Evolutionary conservation across 768 basidiomycete genomes (phyloP).

Genomic region (Hericium erinaceus): DNA sequence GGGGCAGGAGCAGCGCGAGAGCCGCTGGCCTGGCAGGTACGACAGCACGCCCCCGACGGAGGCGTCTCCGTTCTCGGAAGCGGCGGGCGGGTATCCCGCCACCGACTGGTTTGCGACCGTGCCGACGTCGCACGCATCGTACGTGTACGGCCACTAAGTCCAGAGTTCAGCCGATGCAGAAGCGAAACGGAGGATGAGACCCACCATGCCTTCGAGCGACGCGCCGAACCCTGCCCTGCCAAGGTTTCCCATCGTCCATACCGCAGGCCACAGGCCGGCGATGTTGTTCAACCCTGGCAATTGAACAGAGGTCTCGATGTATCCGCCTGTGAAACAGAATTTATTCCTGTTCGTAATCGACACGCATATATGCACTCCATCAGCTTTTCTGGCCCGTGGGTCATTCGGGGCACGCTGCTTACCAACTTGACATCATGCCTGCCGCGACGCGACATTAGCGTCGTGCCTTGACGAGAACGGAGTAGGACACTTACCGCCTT

Average conservation of each 20-base stretch:
- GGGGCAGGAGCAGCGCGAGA: constrained; percentile 20
- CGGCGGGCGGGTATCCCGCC: constrained; percentile 51
- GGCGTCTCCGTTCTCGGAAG: constrained; percentile 51
- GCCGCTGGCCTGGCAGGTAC: constrained; percentile 71
- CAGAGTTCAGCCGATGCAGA: background rate
- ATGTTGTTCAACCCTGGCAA: constrained; percentile 61
- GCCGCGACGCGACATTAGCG: background rate
- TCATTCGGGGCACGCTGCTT: background rate
- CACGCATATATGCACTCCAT: constrained; percentile 1
- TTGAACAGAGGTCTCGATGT: constrained; percentile 55
- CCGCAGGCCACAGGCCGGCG: constrained; percentile 62
- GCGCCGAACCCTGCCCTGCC: constrained; percentile 86
- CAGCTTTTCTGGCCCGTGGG: no score
- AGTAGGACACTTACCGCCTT: constrained; percentile 34
- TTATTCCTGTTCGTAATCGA: constrained; percentile 46
- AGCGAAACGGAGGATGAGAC: constrained; percentile 16
- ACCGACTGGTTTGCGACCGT: constrained; percentile 76
- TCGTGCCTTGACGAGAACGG: background rate
- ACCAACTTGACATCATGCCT: constrained; percentile 45
- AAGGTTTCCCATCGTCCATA: constrained; percentile 75
- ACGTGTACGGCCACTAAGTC: constrained; percentile 67
- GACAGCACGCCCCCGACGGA: constrained; percentile 48
- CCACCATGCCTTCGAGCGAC: constrained; percentile 67
- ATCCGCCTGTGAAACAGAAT: constrained; percentile 87
- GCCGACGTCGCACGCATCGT: constrained; percentile 87